A percentile compares a stretch with the other conserved stretches of the same genome.
phyloP scores from a whole-genome alignment of 2,329 filamentous ascomycete species.

The Verticillium longisporum region DNA sequence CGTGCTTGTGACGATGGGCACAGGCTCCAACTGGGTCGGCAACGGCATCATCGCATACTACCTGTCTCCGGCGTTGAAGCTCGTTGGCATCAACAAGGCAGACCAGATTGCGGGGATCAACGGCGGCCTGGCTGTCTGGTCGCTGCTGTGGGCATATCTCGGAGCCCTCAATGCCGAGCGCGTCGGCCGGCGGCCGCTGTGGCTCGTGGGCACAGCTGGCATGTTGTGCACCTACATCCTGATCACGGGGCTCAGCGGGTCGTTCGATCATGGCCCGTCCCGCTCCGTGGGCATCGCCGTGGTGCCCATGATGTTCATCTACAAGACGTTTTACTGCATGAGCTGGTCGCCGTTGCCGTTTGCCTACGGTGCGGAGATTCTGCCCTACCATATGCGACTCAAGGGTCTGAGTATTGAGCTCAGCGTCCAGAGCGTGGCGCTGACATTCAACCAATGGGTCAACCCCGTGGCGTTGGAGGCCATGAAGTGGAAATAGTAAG shows the following conservation, averaged over 20 bases:
- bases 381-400: background rate
- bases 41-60: constrained; percentile 4
- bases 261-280: constrained; percentile 8
- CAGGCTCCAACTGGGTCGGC: constrained; percentile 1
- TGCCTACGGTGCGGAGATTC: background rate
- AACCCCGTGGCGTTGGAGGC: constrained; percentile 15
- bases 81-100: constrained; percentile 3
- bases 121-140: constrained; percentile 3
- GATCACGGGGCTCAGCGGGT: constrained; percentile 6
- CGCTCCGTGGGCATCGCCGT: constrained; percentile 10
- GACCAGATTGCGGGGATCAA: constrained; percentile 4
- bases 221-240: background rate
- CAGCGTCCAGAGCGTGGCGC: constrained; percentile 4
- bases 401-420: constrained; percentile 1
- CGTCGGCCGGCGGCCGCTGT: constrained; percentile 3
- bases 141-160: constrained; percentile 3
- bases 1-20: background rate
- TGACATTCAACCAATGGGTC: constrained; percentile 16
- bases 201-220: constrained; percentile 1
- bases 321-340: constrained; percentile 12
- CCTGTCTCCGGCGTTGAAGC: constrained; percentile 3
- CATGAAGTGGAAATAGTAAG: constrained; percentile 16
- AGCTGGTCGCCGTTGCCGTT: background rate
- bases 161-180: constrained; percentile 5
- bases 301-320: constrained; percentile 26